Percentiles rank a stretch among this genome's conserved stretches.
Evolutionary conservation across 768 basidiomycete genomes (phyloP).

Genomic region (Polyporus arcularius): DNA sequence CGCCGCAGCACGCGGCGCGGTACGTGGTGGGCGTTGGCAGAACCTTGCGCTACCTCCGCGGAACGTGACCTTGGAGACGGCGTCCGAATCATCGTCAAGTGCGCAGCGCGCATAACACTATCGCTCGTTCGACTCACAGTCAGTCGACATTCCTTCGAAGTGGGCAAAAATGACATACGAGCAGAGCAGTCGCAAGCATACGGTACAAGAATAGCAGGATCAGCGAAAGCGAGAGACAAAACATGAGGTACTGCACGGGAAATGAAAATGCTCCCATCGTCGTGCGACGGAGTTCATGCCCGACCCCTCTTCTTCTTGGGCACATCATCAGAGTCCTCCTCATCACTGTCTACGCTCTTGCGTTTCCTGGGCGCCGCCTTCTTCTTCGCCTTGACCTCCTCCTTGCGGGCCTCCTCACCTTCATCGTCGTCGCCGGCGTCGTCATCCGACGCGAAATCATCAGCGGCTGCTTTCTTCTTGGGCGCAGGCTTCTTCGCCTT

Average conservation of each 20-base stretch:
- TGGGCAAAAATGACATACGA: neutral
- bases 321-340: constrained; percentile 29
- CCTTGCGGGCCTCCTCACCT: neutral
- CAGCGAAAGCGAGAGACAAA: constrained; percentile 3
- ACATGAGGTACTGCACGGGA: neutral
- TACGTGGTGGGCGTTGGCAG: no score
- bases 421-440: constrained; percentile 14
- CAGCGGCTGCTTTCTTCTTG: constrained; percentile 7
- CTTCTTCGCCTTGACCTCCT: constrained; percentile 17
- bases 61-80: neutral
- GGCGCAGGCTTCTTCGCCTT: constrained; percentile 25
- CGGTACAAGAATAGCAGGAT: neutral
- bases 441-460: constrained; percentile 23
- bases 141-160: no score
- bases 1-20: constrained; percentile 1
- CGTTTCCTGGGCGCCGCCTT: constrained; percentile 4
- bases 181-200: neutral
- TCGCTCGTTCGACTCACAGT: no score
- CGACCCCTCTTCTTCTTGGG: constrained; percentile 38
- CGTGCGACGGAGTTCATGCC: constrained; percentile 12
- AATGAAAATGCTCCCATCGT: neutral
- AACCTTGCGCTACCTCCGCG: neutral
- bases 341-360: constrained; percentile 13
- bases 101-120: neutral
- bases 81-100: neutral